Conservation (phyloP, 805 yeast genomes). For the Kazachstania taianensis region DNA sequence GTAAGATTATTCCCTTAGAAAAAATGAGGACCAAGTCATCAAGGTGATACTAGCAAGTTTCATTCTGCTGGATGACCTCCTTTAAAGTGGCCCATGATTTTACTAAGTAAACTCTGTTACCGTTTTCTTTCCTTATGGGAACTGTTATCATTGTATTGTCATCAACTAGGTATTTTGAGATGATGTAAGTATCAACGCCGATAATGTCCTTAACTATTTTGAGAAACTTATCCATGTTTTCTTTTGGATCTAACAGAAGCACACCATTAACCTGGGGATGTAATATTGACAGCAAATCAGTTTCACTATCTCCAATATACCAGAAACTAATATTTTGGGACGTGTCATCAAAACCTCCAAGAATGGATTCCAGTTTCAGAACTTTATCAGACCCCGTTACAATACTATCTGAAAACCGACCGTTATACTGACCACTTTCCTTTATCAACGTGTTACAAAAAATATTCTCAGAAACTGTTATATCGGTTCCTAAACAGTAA, state of each 20-base stretch:
- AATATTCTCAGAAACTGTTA: conserved; percentile 8
- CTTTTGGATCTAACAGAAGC: conserved; percentile 16
- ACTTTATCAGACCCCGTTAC: conserved; percentile 25
- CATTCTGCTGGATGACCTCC: not conserved
- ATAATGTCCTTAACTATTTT: conserved; percentile 11
- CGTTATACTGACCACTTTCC: conserved; percentile 13
- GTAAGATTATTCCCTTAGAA: too few relatives aligned
- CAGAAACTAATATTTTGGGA: conserved; percentile 7
- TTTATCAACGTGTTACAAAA: conserved; percentile 19
- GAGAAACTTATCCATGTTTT: conserved; percentile 13
- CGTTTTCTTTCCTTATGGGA: not conserved
- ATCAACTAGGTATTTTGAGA: not conserved
- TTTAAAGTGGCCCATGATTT: conserved; percentile 1
- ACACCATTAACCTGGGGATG: conserved; percentile 23
- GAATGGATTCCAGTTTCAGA: conserved; percentile 6
- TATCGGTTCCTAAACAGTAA: conserved; percentile 7
- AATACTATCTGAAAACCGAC: conserved; percentile 16
- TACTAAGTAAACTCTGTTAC: conserved; percentile 1
- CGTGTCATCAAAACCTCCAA: conserved; percentile 1
- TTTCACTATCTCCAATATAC: conserved; percentile 29
- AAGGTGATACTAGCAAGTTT: too few relatives aligned
- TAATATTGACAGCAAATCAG: conserved; percentile 22
- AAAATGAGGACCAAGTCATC: too few relatives aligned
- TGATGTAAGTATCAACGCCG: conserved; percentile 6
- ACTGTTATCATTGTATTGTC: not conserved